phyloP scores from a whole-genome alignment of 2,329 filamentous ascomycete species.

The Curvularia spicifera region DNA sequence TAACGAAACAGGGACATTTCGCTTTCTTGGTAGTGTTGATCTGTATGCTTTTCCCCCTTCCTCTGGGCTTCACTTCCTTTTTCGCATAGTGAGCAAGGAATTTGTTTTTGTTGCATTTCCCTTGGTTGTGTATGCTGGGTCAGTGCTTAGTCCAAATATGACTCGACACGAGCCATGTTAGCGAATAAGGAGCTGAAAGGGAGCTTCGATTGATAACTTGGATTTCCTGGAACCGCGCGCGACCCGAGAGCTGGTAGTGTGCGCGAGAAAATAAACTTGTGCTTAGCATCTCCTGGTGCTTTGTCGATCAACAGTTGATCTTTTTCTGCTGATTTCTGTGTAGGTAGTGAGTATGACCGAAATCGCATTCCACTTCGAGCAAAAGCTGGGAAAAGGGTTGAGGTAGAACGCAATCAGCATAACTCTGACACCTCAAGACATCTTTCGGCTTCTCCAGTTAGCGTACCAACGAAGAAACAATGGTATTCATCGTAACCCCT shows the following conservation, averaged over 20 bases:
- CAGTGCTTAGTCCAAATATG: background rate
- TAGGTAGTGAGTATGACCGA: too few species aligned
- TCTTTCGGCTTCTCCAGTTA: rapidly evolving
- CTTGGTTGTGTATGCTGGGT: background rate
- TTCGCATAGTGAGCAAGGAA: background rate
- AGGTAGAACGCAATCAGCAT: background rate
- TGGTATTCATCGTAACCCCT: background rate
- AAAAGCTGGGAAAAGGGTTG: background rate
- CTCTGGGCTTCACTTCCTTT: background rate
- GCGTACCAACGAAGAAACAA: background rate
- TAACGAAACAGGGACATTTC: constrained; percentile 8
- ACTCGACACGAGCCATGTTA: background rate
- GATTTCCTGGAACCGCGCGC: background rate
- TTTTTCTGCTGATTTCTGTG: too few species aligned
- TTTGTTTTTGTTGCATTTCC: background rate
- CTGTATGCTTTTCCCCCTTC: constrained; percentile 6
- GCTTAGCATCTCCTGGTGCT: background rate
- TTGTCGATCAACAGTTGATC: too few species aligned
- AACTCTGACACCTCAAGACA: background rate
- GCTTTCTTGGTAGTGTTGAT: constrained; percentile 14
- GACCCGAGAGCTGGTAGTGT: background rate
- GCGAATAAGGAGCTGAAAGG: background rate
- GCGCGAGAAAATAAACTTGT: background rate
- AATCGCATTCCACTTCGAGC: background rate
- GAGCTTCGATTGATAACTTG: background rate